Conservation (phyloP, 192 early-diverging fungal species). For the Podila epicladia region DNA sequence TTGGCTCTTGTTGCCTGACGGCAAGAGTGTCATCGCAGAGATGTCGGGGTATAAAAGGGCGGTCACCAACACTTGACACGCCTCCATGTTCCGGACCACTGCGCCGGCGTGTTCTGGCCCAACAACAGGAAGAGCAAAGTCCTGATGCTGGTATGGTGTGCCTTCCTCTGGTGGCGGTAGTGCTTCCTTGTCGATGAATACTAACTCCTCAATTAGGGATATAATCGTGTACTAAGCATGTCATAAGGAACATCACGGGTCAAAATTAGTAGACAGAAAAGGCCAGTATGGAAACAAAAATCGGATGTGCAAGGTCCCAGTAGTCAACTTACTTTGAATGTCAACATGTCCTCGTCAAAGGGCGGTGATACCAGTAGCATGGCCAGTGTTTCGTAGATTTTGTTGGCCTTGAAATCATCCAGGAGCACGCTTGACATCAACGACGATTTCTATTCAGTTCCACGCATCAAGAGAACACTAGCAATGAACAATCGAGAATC, state of each 20-base stretch:
- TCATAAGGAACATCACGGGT: too few relatives aligned
- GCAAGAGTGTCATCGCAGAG: conserved; percentile 30
- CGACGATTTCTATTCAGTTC: conserved; percentile 41
- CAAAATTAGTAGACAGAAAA: too few relatives aligned
- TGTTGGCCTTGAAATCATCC: conserved; percentile 54
- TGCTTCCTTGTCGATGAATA: conserved; percentile 58
- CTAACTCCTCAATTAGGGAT: conserved; percentile 55
- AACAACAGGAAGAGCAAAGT: conserved; percentile 57
- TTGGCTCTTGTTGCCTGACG: conserved; percentile 19
- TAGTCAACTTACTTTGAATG: conserved; percentile 49
- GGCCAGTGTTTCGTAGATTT: conserved; percentile 56
- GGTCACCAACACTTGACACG: conserved; percentile 58
- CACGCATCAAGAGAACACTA: background rate
- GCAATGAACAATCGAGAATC: too few relatives aligned
- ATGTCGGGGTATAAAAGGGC: conserved; percentile 55
- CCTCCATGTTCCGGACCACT: conserved; percentile 58
- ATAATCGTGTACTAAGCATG: conserved; percentile 52
- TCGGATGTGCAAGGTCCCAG: too few relatives aligned
- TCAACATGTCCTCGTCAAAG: conserved; percentile 51
- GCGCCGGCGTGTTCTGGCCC: conserved; percentile 54
- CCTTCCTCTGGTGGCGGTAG: conserved; percentile 52
- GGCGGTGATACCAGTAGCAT: conserved; percentile 53
- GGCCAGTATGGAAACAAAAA: background rate
- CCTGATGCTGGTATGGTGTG: conserved; percentile 65
- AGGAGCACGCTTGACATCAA: conserved; percentile 54